phyloP scores from a whole-genome alignment of 106 monocot genomes.

The Cymbidium sinense region DNA sequence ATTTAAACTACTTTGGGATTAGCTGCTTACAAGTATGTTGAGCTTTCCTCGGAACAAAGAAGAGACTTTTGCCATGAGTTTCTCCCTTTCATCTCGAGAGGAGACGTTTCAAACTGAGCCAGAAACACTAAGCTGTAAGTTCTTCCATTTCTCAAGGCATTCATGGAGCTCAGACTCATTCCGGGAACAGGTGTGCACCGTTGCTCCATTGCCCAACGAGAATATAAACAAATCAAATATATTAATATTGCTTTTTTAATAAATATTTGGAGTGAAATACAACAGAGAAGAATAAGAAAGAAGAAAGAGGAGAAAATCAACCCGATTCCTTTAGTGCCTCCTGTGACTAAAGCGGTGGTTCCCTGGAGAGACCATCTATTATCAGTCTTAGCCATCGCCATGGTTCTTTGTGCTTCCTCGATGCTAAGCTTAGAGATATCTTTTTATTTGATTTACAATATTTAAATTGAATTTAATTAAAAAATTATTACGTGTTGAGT shows the following conservation, averaged over 20 bases:
- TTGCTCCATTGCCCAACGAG: conserved; percentile 17
- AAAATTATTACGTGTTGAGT: no score
- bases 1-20: no score
- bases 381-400: not conserved
- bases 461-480: no score
- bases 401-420: no score
- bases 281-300: not conserved
- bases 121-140: conserved; percentile 29
- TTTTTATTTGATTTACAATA: no score
- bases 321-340: conserved; percentile 27
- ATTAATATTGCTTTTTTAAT: not conserved
- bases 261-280: not conserved
- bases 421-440: no score
- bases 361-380: conserved; percentile 15
- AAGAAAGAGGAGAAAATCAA: not conserved
- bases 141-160: conserved; percentile 34
- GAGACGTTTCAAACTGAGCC: conserved; percentile 21
- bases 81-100: conserved; percentile 5
- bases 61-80: conserved; percentile 13
- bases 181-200: conserved; percentile 63
- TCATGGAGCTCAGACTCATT: conserved; percentile 34
- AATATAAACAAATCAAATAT: not conserved
- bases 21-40: conserved; percentile 11
- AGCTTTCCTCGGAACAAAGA: conserved; percentile 20
- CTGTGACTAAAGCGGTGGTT: conserved; percentile 19